Evolutionary conservation across 139 green algal genomes (phyloP).

Genomic region (Spirogloea muscicola): DNA sequence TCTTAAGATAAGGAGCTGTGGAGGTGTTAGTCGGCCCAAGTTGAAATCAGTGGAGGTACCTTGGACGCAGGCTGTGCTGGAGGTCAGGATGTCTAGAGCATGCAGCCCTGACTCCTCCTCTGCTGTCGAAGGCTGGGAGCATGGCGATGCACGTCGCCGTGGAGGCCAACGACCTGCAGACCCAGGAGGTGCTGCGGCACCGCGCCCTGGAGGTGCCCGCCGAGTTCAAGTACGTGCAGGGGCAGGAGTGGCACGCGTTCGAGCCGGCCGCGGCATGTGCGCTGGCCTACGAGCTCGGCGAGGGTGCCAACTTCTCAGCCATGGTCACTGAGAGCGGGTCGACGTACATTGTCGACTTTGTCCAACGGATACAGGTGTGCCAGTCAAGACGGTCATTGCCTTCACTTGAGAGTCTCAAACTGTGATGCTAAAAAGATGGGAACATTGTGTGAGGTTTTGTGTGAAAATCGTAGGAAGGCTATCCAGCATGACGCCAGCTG

Average conservation of each 20-base stretch:
- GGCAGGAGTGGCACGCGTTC: slow-evolving; percentile 20
- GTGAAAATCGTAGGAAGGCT: background rate
- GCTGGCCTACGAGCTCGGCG: slow-evolving; percentile 36
- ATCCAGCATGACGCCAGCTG: background rate
- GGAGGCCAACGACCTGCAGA: background rate
- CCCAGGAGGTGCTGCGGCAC: slow-evolving; percentile 17
- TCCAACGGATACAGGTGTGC: slow-evolving; percentile 27
- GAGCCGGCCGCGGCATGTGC: slow-evolving; percentile 1
- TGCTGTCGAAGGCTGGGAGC: too few relatives aligned
- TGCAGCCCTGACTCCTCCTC: too few relatives aligned
- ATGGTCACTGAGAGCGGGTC: slow-evolving; percentile 2
- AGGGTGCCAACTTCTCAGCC: slow-evolving; percentile 25
- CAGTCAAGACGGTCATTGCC: too few relatives aligned
- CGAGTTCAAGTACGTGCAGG: slow-evolving; percentile 29
- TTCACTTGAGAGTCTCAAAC: too few relatives aligned
- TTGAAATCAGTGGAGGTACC: too few relatives aligned
- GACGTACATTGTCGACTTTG: slow-evolving; percentile 45
- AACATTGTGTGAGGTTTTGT: background rate
- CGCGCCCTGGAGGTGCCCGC: slow-evolving; percentile 14
- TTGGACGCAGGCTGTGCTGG: too few relatives aligned
- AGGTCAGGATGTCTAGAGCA: too few relatives aligned
- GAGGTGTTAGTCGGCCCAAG: too few relatives aligned
- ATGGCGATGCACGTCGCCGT: slow-evolving; percentile 38
- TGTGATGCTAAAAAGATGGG: too few relatives aligned
- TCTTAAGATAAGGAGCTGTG: too few relatives aligned